Percentiles rank a stretch among this genome's conserved stretches.
Evolutionary conservation across 2,329 filamentous ascomycete species (phyloP).

Genomic region (Fusarium pilosicola): DNA sequence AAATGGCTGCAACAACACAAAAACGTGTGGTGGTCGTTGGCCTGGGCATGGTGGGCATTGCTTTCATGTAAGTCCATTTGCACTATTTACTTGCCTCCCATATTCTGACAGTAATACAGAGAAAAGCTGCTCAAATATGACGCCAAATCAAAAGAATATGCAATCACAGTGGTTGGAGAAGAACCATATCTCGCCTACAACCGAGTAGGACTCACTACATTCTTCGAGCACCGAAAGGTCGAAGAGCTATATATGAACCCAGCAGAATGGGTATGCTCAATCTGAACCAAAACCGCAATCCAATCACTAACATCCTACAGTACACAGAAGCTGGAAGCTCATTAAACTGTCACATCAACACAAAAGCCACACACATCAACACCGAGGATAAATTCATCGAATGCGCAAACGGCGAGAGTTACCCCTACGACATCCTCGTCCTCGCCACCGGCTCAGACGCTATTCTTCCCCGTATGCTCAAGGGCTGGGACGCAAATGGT

Average conservation of each 20-base stretch:
- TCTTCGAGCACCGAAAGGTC: slow-evolving; percentile 86
- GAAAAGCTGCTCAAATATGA: slow-evolving; percentile 92
- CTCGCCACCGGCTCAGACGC: slow-evolving; percentile 90
- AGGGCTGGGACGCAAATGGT: slow-evolving; percentile 81
- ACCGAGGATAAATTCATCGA: slow-evolving; percentile 71
- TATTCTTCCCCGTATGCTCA: slow-evolving; percentile 74
- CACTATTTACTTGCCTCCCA: not conserved
- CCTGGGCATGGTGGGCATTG: slow-evolving; percentile 90
- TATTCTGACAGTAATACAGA: slow-evolving; percentile 55
- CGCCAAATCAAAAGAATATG: slow-evolving; percentile 77
- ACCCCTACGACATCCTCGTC: slow-evolving; percentile 83
- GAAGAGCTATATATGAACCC: slow-evolving; percentile 92
- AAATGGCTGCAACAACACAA: slow-evolving; percentile 35
- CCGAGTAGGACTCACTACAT: slow-evolving; percentile 86
- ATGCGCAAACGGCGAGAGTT: slow-evolving; percentile 74
- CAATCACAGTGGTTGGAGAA: slow-evolving; percentile 87
- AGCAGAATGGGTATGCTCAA: slow-evolving; percentile 73
- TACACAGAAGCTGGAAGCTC: slow-evolving; percentile 75
- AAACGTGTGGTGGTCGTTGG: slow-evolving; percentile 85
- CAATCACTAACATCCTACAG: slow-evolving; percentile 51
- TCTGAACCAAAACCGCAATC: not conserved
- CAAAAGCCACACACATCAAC: slow-evolving; percentile 73
- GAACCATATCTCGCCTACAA: slow-evolving; percentile 91
- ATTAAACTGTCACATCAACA: slow-evolving; percentile 80
- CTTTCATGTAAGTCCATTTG: slow-evolving; percentile 77